Evolutionary conservation across 192 early-diverging fungal genomes (phyloP).

Genomic region (Umbelopsis ramanniana): DNA sequence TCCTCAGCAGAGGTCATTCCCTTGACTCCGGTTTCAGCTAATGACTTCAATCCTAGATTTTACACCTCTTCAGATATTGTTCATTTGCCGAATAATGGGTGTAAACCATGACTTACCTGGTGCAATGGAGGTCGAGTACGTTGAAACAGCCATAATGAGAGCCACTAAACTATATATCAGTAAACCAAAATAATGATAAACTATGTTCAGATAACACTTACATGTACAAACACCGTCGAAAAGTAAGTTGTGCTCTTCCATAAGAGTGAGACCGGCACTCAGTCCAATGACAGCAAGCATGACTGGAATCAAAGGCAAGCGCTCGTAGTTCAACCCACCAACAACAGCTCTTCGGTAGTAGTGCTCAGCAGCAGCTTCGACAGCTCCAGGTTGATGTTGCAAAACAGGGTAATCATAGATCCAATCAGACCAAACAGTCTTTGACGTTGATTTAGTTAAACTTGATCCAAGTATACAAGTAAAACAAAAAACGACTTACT

Average conservation of each 20-base stretch:
- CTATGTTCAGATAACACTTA: neutral
- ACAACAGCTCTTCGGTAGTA: neutral
- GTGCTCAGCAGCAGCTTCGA: neutral
- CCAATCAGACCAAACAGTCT: constrained; percentile 3
- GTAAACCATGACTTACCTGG: constrained; percentile 26
- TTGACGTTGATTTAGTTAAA: neutral
- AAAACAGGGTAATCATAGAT: constrained; percentile 7
- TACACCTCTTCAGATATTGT: neutral
- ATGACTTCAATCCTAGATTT: neutral
- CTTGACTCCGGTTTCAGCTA: constrained; percentile 21
- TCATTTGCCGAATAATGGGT: no score
- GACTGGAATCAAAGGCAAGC: neutral
- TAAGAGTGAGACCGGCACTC: constrained; percentile 7
- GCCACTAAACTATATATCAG: constrained; percentile 19
- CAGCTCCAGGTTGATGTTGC: neutral
- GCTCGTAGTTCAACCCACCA: neutral
- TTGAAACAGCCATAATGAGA: constrained; percentile 34
- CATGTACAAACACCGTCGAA: constrained; percentile 12
- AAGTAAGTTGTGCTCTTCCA: constrained; percentile 1
- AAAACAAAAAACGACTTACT: neutral
- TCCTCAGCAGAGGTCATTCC: neutral
- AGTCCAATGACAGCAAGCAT: constrained; percentile 5
- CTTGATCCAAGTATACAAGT: neutral
- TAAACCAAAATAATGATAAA: neutral
- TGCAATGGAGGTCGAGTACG: constrained; percentile 33